These are phyloP conservation scores for Daldinia caldariorum DNA, from an alignment of 495 filamentous ascomycete species.

Conservation along the genomic window DNA sequence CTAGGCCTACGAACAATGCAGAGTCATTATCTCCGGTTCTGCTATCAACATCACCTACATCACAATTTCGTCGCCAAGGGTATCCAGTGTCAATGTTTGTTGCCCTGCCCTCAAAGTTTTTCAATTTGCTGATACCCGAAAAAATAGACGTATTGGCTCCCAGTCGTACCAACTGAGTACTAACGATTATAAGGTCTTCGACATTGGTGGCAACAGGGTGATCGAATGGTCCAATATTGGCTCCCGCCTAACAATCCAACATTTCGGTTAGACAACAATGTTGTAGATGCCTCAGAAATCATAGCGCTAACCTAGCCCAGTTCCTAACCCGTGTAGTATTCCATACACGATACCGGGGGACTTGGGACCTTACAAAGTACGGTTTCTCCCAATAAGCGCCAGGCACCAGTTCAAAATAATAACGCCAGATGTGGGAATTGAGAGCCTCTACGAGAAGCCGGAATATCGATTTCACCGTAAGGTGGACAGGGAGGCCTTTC, in stretches of 20 bases:
- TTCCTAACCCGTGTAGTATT: slow-evolving; percentile 23
- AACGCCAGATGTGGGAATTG: neutral
- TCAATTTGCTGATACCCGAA: slow-evolving; percentile 1
- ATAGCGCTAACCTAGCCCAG: slow-evolving; percentile 20
- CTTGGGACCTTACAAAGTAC: slow-evolving; percentile 10
- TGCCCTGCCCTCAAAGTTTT: neutral
- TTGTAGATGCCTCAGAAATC: neutral
- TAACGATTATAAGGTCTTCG: slow-evolving; percentile 14
- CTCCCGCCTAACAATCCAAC: slow-evolving; percentile 11
- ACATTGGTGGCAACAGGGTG: slow-evolving; percentile 9
- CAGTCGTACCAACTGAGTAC: slow-evolving; percentile 20
- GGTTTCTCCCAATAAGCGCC: slow-evolving; percentile 27
- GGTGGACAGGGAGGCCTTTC: slow-evolving; percentile 32
- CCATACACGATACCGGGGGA: slow-evolving; percentile 39
- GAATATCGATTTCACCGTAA: slow-evolving; percentile 36
- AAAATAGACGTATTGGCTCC: slow-evolving; percentile 19
- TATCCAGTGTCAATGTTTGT: slow-evolving; percentile 25
- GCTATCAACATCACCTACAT: slow-evolving; percentile 8
- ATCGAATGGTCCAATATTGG: slow-evolving; percentile 26
- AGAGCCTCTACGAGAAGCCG: neutral
- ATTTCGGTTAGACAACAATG: slow-evolving; percentile 16
- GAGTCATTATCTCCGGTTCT: neutral
- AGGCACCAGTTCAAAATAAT: slow-evolving; percentile 33
- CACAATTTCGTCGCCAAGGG: slow-evolving; percentile 12
- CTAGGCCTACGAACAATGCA: slow-evolving; percentile 4